Conservation (phyloP, 2,329 filamentous ascomycete species). For the Hymenoscyphus fructigenus region DNA sequence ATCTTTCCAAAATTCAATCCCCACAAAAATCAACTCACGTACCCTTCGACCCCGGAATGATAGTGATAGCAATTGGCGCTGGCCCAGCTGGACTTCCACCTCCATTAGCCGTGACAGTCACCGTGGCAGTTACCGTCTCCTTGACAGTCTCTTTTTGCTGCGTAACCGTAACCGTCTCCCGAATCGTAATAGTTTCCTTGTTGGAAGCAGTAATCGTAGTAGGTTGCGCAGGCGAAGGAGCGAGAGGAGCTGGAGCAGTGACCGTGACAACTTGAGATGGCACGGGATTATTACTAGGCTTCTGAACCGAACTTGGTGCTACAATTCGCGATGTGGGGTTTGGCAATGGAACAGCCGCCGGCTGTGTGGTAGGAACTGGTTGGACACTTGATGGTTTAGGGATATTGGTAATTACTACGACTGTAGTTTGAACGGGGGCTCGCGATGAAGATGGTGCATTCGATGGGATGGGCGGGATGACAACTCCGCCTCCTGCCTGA, state of each 20-base stretch:
- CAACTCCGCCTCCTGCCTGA: neutral
- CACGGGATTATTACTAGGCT: neutral
- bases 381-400: neutral
- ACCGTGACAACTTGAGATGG: neutral
- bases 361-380: neutral
- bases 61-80: neutral
- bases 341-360: neutral
- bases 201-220: neutral
- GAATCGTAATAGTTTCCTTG: neutral
- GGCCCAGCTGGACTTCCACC: neutral
- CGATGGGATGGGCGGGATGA: neutral
- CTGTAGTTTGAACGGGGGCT: neutral
- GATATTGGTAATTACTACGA: neutral
- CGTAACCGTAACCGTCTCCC: neutral
- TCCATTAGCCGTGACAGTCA: neutral
- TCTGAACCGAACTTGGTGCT: neutral
- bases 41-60: neutral
- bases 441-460: neutral
- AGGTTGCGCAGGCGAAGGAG: neutral
- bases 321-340: neutral
- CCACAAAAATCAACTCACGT: neutral
- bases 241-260: neutral
- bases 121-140: neutral
- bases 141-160: neutral
- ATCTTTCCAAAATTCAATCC: neutral